Base-by-base conservation (phyloP, 805 yeast genomes). In the Yarrowia sp. region DNA sequence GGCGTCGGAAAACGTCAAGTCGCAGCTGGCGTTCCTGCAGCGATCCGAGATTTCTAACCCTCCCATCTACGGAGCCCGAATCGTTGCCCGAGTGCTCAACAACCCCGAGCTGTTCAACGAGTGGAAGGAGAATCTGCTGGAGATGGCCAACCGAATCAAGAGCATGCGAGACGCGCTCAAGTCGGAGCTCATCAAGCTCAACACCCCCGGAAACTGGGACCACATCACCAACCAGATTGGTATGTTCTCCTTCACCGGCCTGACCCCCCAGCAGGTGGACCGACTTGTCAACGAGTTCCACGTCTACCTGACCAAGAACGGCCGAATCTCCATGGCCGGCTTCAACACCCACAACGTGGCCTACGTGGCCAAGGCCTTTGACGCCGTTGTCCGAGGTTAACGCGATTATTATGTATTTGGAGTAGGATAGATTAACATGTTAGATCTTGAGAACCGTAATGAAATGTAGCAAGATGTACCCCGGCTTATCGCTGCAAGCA, bases 221-320 rank as follows among this genome's bases (percentile, higher is more conserved):
- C 97, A 91, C 77, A 84, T 94, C 74, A 82, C 90, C 69, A 85
- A 88, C 76, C 98, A 94, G 80, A 89, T 94, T 77, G 99, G 99
- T 74, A 94, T 94, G 98, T 94, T 94, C 81, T 91, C 94, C 75
- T 94, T 85, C 82, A 93, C 98, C 43, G 97, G 97, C 8, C 84
- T 94, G 71, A 77, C 79, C 41, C 82, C 86, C 55, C 86, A 85
- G 63, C 97, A 92, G 80, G 94, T 91, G 61, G 82, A 86, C 70
- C 80, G 82, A 71, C 83, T 94, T 75, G 89, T 90, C 77, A 82
- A 84, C 65, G 87, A 91, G 78, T 88, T 82, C 79, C 87, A 91
- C 16, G 89, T 94, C 48, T 94, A 94, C 78, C 86, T 95, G 74
- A 92, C 97, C 38, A 84, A 87, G 71, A 95, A 92, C 78, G 98